Conservation (phyloP, 495 filamentous ascomycete genomes). For the Neurospora sp. region DNA sequence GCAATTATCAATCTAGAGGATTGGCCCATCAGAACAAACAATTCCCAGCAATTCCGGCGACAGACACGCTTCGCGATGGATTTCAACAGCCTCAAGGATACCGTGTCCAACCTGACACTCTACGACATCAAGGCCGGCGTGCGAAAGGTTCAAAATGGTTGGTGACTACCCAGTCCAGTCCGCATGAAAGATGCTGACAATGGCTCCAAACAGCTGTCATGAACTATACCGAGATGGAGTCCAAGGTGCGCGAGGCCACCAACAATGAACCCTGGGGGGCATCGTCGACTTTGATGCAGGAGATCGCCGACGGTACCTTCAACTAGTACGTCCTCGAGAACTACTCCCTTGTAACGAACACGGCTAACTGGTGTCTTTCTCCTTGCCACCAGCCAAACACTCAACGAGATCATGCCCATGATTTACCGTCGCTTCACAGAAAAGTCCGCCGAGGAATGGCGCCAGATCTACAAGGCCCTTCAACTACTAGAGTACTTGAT, state of each 20-base stretch:
- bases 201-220: slow-evolving; percentile 61
- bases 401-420: slow-evolving; percentile 99
- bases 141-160: slow-evolving; percentile 98
- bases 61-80: slow-evolving; percentile 49
- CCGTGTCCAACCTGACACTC: slow-evolving; percentile 86
- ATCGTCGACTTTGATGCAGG: slow-evolving; percentile 78
- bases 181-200: slow-evolving; percentile 7
- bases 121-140: slow-evolving; percentile 98
- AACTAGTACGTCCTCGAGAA: slow-evolving; percentile 66
- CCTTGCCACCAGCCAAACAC: slow-evolving; percentile 57
- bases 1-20: background rate
- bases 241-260: slow-evolving; percentile 95
- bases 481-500: slow-evolving; percentile 96
- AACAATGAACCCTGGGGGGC: slow-evolving; percentile 98
- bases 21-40: background rate
- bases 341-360: background rate
- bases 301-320: slow-evolving; percentile 95
- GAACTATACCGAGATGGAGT: slow-evolving; percentile 99
- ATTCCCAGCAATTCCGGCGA: background rate
- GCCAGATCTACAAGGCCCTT: slow-evolving; percentile 96
- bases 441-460: slow-evolving; percentile 96
- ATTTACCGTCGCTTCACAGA: slow-evolving; percentile 99
- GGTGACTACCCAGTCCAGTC: slow-evolving; percentile 10
- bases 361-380: background rate
- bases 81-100: slow-evolving; percentile 71